Base-by-base conservation (phyloP, 805 yeast species). In the Tetrapisispora fleetii region DNA sequence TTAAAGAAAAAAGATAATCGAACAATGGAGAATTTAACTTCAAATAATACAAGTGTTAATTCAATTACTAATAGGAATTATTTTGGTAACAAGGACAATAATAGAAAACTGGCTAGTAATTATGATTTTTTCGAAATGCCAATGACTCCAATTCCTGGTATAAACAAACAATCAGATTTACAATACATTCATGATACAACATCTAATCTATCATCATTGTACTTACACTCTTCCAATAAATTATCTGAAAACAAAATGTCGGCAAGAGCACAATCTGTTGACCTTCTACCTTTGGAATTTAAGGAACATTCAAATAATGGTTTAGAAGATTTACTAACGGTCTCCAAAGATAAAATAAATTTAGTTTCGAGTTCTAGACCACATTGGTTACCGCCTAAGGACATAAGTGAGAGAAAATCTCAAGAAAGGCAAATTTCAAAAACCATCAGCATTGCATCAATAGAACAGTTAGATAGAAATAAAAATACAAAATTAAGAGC, bases 381-480 rank as follows among this genome's bases (percentile, higher is more conserved):
- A 1, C 72, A 79, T 45, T 80, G 86, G 76, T 62, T 81, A 41
- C 90, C 90, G 6, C 88, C 88, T 6, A 83, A 83, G 59, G 68
- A 71, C 37, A 58, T 66, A 3, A 60, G 58, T 13, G 90, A 83
- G 57, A 73, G 73, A 39, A 60, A 67, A 33, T 70, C 70, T 49
- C 90, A 83, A 57, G 80, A 79, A 54, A 69, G 66, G 43, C 81
- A 81, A 57, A 73, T 81, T 48, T 67, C 72, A 42, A 69, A 68
- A 49, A 60, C 60, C 11, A 53, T 65, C n/a, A 59, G 65, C 42
- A 60, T 59, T 56, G 67, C 67, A 3, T 62, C 67, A 5, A 54
- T 65, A 17, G 68, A 64, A 16, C 62, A 64, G 49, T 48, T 66
- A 38, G 64, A 64, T 38, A 55, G 55, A 47, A 62, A 52, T 42